These are phyloP conservation scores for Mycena alexandri DNA, from an alignment of 768 basidiomycete genomes.

Conservation along the genomic window DNA sequence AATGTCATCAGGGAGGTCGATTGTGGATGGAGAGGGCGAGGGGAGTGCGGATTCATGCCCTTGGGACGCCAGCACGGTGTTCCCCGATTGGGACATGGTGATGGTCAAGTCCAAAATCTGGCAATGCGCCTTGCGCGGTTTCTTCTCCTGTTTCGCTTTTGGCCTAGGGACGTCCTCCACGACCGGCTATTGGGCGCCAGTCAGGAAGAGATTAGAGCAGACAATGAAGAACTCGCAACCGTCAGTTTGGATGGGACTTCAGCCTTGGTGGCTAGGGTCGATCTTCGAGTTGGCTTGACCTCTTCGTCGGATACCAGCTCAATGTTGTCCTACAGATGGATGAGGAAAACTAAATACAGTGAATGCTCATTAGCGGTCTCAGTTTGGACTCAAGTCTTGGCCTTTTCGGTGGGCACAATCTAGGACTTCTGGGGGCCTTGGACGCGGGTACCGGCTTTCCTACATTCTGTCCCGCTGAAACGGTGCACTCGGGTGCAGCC, in stretches of 20 bases:
- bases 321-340: not conserved
- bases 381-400: slow-evolving; percentile 14
- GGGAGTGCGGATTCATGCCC: too few relatives aligned
- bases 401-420: slow-evolving; percentile 8
- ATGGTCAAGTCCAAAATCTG: too few relatives aligned
- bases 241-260: slow-evolving; percentile 11
- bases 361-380: not conserved
- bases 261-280: slow-evolving; percentile 22
- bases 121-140: slow-evolving; percentile 46
- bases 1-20: too few relatives aligned
- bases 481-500: too few relatives aligned
- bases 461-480: slow-evolving; percentile 42
- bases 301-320: slow-evolving; percentile 24
- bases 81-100: too few relatives aligned
- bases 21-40: too few relatives aligned
- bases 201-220: not conserved
- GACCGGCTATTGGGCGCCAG: slow-evolving; percentile 4
- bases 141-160: slow-evolving; percentile 34
- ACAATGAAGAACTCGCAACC: not conserved
- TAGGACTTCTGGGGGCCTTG: slow-evolving; percentile 32
- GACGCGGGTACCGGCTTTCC: slow-evolving; percentile 23
- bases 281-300: slow-evolving; percentile 24
- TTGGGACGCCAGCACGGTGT: too few relatives aligned
- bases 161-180: slow-evolving; percentile 15
- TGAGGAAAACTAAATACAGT: not conserved